A percentile compares a stretch with the other conserved stretches of the same genome.
phyloP scores from a whole-genome alignment of 345 rosid genomes.

The Eucalyptus urophylla region DNA sequence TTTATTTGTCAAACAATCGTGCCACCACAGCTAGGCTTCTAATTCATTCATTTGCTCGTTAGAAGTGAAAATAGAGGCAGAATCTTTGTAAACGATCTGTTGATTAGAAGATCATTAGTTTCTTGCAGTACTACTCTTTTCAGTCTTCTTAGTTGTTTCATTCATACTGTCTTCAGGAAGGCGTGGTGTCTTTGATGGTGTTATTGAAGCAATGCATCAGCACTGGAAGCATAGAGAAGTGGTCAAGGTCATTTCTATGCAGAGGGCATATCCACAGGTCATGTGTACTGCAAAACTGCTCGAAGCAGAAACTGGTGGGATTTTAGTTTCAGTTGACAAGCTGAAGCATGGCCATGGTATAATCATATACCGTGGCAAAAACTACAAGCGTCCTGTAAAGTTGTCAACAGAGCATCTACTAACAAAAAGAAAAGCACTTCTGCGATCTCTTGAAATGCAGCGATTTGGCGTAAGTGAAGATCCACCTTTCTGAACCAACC shows the following conservation, averaged over 20 bases:
- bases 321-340: conserved; percentile 62
- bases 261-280: conserved; percentile 41
- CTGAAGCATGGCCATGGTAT: conserved; percentile 63
- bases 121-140: neutral
- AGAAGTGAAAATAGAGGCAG: neutral
- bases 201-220: conserved; percentile 80
- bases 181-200: conserved; percentile 80
- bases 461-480: conserved; percentile 55
- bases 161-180: conserved; percentile 37
- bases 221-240: conserved; percentile 94
- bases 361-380: conserved; percentile 79
- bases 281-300: conserved; percentile 51
- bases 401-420: conserved; percentile 41
- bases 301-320: conserved; percentile 74
- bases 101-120: neutral
- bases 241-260: conserved; percentile 68
- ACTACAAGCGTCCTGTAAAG: conserved; percentile 53
- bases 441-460: conserved; percentile 66
- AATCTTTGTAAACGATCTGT: neutral
- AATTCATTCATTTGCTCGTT: neutral
- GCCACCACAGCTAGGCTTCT: neutral
- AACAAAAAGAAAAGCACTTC: conserved; percentile 59
- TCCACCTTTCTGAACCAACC: neutral
- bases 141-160: neutral
- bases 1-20: neutral